Base-by-base conservation (phyloP, 768 basidiomycete species). In the Lactarius deliciosus region DNA sequence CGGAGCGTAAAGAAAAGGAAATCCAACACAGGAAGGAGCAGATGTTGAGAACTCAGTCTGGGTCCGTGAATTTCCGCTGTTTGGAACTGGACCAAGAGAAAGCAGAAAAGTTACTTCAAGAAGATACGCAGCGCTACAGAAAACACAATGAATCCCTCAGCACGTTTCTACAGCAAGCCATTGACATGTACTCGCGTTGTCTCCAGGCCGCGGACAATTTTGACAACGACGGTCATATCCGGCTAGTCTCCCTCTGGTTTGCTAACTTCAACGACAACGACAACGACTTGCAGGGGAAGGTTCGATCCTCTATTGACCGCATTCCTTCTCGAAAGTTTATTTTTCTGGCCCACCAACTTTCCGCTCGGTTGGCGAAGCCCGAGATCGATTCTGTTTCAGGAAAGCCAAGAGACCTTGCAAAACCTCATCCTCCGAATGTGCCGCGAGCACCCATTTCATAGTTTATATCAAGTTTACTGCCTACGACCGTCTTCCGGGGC, bases 371-470 rank as follows among this genome's bases (percentile, higher is more conserved):
- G 36, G 84, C 89, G 15, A 83, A 78, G 54, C 65, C 80, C 18
- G 69, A 74, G 10, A 62, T 75, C 32, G 71, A 74, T 28, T 57
- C 73, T 3, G 41, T 77, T 41, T 65, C 76, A 6, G 68, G 76
- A 50, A 50, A 81, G 79, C 61, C 92, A 94, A 72, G 72, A 75
- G 25, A 85, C 81, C 65, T 80, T 98, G 6, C 86, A 88, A 60
- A 76, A 72, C 2, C 77, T 91, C 32, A 80, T 98, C 28, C 64
- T 90, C 5, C 83, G 86, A 28, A 91, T 99, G 83, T 92, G 91
- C 72, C 76, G 76, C 64, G 93, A 98, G 61, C 97, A 99, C 73
- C 95, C 96, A 0, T 98, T 93, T 77, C 97, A 99, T 74, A 90
- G 86, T 70, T 78, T 97, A 8, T 96, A 96, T 76, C 94, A 95